Evolutionary conservation across 2,329 filamentous ascomycete genomes (phyloP).

Genomic region (Calonectria pseudoturangicola): DNA sequence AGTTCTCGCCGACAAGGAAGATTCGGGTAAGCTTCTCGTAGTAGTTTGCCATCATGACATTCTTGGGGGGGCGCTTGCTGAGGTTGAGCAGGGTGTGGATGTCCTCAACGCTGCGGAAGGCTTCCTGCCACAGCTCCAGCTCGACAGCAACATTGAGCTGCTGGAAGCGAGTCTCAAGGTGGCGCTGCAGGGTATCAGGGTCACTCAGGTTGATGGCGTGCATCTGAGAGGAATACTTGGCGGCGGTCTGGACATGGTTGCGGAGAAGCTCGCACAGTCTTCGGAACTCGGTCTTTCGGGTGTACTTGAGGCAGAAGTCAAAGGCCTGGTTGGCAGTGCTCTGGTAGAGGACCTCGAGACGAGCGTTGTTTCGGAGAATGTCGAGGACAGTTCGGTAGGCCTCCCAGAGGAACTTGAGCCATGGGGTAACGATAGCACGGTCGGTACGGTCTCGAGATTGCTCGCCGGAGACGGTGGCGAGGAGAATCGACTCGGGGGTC

Average conservation of each 20-base stretch:
- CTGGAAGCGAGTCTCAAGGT: slow-evolving; percentile 98
- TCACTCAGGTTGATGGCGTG: slow-evolving; percentile 99
- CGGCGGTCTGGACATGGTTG: slow-evolving; percentile 98
- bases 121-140: slow-evolving; percentile 98
- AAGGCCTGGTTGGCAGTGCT: slow-evolving; percentile 98
- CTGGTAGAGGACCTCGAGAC: slow-evolving; percentile 98
- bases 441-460: slow-evolving; percentile 98
- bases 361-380: slow-evolving; percentile 98
- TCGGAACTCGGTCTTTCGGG: slow-evolving; percentile 99
- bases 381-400: slow-evolving; percentile 98
- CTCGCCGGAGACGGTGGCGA: slow-evolving; percentile 98
- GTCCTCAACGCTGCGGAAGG: slow-evolving; percentile 98
- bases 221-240: slow-evolving; percentile 99
- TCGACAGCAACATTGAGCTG: slow-evolving; percentile 99
- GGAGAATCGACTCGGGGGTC: slow-evolving; percentile 97
- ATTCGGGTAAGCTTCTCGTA: slow-evolving; percentile 99
- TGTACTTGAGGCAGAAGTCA: slow-evolving; percentile 98
- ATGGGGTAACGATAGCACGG: slow-evolving; percentile 97
- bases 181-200: slow-evolving; percentile 96
- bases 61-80: slow-evolving; percentile 98
- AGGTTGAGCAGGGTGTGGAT: slow-evolving; percentile 98
- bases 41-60: slow-evolving; percentile 99
- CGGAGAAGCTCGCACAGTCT: slow-evolving; percentile 97
- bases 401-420: slow-evolving; percentile 99
- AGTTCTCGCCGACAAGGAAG: slow-evolving; percentile 99